These are phyloP conservation scores for Agaricus subrufescens DNA, from an alignment of 768 basidiomycete species.

Conservation along the genomic window DNA sequence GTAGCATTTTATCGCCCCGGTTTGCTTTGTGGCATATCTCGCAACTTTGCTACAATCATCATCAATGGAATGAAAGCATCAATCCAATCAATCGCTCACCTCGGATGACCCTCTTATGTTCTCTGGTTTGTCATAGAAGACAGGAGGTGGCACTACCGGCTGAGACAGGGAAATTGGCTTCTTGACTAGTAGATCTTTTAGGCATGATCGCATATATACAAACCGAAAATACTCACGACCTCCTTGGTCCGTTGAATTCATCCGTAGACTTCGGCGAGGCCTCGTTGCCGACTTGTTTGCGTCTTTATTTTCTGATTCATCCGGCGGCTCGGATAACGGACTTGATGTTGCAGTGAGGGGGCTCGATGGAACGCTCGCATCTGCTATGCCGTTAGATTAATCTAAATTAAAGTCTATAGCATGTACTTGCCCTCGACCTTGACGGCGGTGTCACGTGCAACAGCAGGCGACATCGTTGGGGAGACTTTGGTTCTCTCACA, in stretches of 20 bases:
- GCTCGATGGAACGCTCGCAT: conserved; percentile 62
- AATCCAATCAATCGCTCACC: conserved; percentile 37
- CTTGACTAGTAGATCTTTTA: conserved; percentile 24
- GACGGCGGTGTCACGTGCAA: conserved; percentile 38
- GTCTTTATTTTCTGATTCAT: conserved; percentile 64
- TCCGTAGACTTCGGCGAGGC: conserved; percentile 49
- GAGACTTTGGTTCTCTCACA: conserved; percentile 70
- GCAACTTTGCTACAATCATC: conserved; percentile 63
- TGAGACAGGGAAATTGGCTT: conserved; percentile 27
- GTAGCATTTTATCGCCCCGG: conserved; percentile 85
- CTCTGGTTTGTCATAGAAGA: conserved; percentile 46
- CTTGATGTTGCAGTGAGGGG: conserved; percentile 77
- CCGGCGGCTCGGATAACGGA: conserved; percentile 74
- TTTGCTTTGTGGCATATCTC: conserved; percentile 92
- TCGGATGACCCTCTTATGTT: conserved; percentile 43
- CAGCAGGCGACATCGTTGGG: conserved; percentile 41
- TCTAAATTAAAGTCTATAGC: conserved; percentile 32
- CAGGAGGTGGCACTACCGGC: conserved; percentile 36
- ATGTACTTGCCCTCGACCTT: conserved; percentile 42
- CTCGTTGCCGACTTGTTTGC: conserved; percentile 38
- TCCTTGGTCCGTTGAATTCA: conserved; percentile 46
- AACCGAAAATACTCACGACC: conserved; percentile 25
- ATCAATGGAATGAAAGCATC: conserved; percentile 16
- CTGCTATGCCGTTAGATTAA: conserved; percentile 21
- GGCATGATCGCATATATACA: conserved; percentile 5